These are phyloP conservation scores for Domatiomyces catenatus DNA, from an alignment of 2,329 filamentous ascomycete genomes.

Conservation along the genomic window DNA sequence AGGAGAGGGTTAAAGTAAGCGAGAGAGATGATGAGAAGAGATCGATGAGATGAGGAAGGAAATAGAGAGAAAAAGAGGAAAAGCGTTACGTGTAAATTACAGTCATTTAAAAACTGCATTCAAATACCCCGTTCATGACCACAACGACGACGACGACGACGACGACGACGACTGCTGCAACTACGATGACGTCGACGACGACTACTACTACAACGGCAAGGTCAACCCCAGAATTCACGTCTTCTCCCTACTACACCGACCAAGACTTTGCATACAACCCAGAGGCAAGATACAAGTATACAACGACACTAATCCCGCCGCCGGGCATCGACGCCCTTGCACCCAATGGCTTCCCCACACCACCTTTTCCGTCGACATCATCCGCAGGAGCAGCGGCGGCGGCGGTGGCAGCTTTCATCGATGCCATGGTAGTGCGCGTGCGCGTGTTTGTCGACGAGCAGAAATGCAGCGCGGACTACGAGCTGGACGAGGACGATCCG, in stretches of 20 bases:
- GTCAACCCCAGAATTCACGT: not conserved
- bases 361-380: slow-evolving; percentile 8
- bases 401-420: slow-evolving; percentile 40
- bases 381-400: no score
- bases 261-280: not conserved
- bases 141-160: no score
- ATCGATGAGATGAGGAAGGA: no score
- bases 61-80: no score
- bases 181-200: not conserved
- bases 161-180: no score
- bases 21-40: no score
- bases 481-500: slow-evolving; percentile 67
- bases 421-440: slow-evolving; percentile 43
- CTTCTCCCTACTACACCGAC: no score
- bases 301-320: slow-evolving; percentile 8
- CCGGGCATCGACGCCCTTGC: slow-evolving; percentile 10
- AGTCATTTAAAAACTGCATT: no score
- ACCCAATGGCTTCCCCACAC: slow-evolving; percentile 14
- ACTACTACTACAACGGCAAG: not conserved
- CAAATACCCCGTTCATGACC: no score
- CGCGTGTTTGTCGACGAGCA: slow-evolving; percentile 45
- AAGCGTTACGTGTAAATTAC: no score
- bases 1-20: no score
- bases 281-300: not conserved
- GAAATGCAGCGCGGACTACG: slow-evolving; percentile 44